Evolutionary conservation across 257 asterid genomes (phyloP).

Genomic region (Solanum virginianum): DNA sequence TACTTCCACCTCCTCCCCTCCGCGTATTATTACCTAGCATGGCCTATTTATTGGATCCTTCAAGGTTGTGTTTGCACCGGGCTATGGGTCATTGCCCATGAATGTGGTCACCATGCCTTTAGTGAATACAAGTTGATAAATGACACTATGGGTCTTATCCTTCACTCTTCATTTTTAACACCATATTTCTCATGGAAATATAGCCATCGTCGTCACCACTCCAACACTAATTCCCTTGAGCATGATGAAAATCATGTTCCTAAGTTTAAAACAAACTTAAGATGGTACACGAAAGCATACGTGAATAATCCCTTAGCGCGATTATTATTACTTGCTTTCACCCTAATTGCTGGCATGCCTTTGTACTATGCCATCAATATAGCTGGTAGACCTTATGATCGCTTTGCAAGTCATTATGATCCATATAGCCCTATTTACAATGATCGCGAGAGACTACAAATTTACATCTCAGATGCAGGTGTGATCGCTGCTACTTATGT

Average conservation of each 20-base stretch:
- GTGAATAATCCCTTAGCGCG: not conserved
- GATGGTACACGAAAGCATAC: not conserved
- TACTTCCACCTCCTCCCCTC: not conserved
- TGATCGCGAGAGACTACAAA: not conserved
- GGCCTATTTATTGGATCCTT: not conserved
- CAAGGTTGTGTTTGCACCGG: not conserved
- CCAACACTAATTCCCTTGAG: not conserved
- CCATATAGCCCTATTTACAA: constrained; percentile 4
- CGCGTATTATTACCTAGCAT: not conserved
- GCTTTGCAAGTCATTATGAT: constrained; percentile 1
- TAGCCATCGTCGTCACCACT: not conserved
- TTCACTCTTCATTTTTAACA: not conserved
- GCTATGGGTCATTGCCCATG: not conserved
- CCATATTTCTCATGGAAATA: not conserved
- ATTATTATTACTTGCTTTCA: not conserved
- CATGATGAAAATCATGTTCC: not conserved
- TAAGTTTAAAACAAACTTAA: not conserved
- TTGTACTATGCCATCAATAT: not conserved
- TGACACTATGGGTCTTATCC: not conserved
- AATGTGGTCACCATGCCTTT: not conserved
- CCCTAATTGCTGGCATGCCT: not conserved
- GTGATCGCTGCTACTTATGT: not conserved
- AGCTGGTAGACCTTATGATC: not conserved
- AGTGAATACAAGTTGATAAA: not conserved
- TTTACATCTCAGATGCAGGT: constrained; percentile 2